Percentiles rank a stretch among this genome's conserved stretches.
Conservation (phyloP, 768 basidiomycete genomes). For the Gloeopeniophorella convolvens region DNA sequence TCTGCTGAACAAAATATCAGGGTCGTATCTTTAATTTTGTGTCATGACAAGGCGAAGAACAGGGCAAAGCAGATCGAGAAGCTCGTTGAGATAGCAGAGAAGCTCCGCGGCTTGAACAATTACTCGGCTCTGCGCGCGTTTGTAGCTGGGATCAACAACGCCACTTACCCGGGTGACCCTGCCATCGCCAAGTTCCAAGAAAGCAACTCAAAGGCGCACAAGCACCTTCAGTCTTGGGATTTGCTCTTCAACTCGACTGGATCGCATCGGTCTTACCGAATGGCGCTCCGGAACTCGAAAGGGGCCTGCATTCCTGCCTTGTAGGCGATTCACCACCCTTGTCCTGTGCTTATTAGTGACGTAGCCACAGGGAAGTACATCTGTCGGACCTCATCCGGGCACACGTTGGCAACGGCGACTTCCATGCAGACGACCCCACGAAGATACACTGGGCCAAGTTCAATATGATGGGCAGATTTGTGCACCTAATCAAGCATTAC, state of each 20-base stretch:
- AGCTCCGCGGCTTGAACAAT: conserved; percentile 79
- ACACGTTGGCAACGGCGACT: conserved; percentile 78
- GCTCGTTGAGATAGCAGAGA: conserved; percentile 77
- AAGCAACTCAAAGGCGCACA: conserved; percentile 61
- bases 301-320: conserved; percentile 84
- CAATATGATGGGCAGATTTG: conserved; percentile 84
- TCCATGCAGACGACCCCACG: conserved; percentile 52
- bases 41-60: conserved; percentile 69
- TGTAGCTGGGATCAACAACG: conserved; percentile 87
- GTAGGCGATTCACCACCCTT: conserved; percentile 31
- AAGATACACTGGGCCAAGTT: conserved; percentile 97
- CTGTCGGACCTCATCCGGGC: conserved; percentile 84
- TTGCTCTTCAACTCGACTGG: conserved; percentile 75
- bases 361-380: conserved; percentile 67
- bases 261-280: conserved; percentile 85
- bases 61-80: conserved; percentile 84
- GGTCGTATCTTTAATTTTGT: conserved; percentile 87
- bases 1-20: conserved; percentile 35
- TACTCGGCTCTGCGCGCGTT: conserved; percentile 91
- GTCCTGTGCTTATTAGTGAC: conserved; percentile 14
- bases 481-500: conserved; percentile 69
- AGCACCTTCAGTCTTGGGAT: conserved; percentile 77
- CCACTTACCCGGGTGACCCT: conserved; percentile 70
- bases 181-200: conserved; percentile 69
- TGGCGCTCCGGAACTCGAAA: conserved; percentile 80